Percentiles rank a stretch among this genome's conserved stretches.
Conservation (phyloP, 2,329 filamentous ascomycete genomes). For the Colletotrichum plurivorum region DNA sequence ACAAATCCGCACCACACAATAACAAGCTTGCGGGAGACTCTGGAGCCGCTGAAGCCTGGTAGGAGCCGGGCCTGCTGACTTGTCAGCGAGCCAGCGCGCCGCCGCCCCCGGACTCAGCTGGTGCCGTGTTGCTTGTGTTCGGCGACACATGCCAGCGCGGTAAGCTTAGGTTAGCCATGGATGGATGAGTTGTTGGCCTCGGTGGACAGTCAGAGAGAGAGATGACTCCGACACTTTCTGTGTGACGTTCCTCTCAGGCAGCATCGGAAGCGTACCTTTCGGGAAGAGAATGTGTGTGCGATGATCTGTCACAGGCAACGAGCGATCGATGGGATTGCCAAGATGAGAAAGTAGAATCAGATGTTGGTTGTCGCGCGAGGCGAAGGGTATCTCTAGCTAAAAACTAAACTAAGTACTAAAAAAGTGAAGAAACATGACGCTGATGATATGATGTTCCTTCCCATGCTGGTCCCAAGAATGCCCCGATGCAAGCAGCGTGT, state of each 20-base stretch:
- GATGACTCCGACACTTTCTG: constrained; percentile 14
- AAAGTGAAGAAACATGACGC: constrained; percentile 23
- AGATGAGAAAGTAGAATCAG: constrained; percentile 24
- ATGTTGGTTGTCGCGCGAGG: constrained; percentile 36
- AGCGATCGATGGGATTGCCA: background rate
- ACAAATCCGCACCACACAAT: no score
- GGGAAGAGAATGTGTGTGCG: background rate
- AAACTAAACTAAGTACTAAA: constrained; percentile 26
- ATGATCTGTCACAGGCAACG: background rate
- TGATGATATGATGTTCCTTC: constrained; percentile 16
- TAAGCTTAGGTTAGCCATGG: background rate
- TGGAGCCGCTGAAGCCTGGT: background rate
- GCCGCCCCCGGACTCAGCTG: background rate
- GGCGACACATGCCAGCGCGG: constrained; percentile 19
- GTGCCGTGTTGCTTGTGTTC: background rate
- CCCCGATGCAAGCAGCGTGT: constrained; percentile 12
- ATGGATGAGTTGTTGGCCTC: constrained; percentile 1
- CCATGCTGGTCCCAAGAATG: constrained; percentile 33
- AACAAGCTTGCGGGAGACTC: background rate
- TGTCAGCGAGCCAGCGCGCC: constrained; percentile 7
- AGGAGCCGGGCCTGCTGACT: constrained; percentile 4
- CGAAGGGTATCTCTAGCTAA: constrained; percentile 41
- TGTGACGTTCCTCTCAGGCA: constrained; percentile 7
- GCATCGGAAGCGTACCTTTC: no score
- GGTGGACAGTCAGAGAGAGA: background rate